Conservation (phyloP, 495 filamentous ascomycete species). For the Xylaria grammica region DNA sequence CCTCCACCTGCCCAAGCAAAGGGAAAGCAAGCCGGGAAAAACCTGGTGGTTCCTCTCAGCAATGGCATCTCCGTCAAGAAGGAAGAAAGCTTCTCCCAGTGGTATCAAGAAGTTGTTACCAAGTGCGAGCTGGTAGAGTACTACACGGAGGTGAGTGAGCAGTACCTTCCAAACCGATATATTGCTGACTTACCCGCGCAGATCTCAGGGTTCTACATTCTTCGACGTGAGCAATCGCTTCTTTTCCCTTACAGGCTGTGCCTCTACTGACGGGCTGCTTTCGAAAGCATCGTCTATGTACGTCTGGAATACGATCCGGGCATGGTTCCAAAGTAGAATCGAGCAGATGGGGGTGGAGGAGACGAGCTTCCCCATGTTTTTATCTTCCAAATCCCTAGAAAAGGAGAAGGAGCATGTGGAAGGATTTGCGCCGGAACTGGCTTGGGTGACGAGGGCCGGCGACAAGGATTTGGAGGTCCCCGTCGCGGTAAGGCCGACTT, state of each 20-base stretch:
- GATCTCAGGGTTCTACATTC: slow-evolving; percentile 93
- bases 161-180: not conserved
- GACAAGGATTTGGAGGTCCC: slow-evolving; percentile 90
- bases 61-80: slow-evolving; percentile 49
- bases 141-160: slow-evolving; percentile 51
- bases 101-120: slow-evolving; percentile 95
- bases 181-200: slow-evolving; percentile 45
- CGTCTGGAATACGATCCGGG: slow-evolving; percentile 91
- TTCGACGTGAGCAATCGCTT: slow-evolving; percentile 60
- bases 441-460: slow-evolving; percentile 97
- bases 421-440: slow-evolving; percentile 96
- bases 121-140: slow-evolving; percentile 96
- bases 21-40: not conserved
- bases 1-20: not conserved
- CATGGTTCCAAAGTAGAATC: slow-evolving; percentile 86
- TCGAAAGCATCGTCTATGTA: slow-evolving; percentile 71
- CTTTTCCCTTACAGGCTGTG: not conserved
- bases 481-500: slow-evolving; percentile 94
- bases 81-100: slow-evolving; percentile 83
- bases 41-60: not conserved
- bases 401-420: slow-evolving; percentile 37
- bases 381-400: slow-evolving; percentile 87
- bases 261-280: slow-evolving; percentile 2
- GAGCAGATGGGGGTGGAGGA: slow-evolving; percentile 91
- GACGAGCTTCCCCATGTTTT: slow-evolving; percentile 94